Percentiles rank a stretch among this genome's conserved stretches.
Conservation (phyloP, 129 eudicot genomes). For the Tanacetum coccineum region DNA sequence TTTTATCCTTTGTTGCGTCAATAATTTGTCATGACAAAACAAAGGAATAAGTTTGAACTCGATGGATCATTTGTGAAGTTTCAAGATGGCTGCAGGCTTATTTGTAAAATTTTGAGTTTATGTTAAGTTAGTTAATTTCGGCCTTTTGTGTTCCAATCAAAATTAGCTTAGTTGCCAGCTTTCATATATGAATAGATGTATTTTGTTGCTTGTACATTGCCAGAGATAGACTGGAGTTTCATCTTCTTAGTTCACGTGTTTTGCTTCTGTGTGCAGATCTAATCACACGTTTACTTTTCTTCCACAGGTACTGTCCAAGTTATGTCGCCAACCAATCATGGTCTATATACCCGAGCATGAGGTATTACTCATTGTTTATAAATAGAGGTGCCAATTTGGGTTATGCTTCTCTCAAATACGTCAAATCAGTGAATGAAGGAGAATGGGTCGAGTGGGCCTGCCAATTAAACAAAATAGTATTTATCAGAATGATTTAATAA, state of each 20-base stretch:
- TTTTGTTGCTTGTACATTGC: not conserved
- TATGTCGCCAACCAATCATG: constrained; percentile 79
- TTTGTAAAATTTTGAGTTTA: not conserved
- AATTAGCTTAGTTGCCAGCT: not conserved
- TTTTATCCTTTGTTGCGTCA: too few species aligned
- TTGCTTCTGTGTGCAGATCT: not conserved
- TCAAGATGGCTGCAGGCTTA: constrained; percentile 2
- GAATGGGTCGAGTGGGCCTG: too few species aligned
- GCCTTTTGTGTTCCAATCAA: not conserved
- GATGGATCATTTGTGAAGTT: not conserved
- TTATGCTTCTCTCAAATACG: too few species aligned
- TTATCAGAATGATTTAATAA: too few species aligned
- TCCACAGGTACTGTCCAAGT: constrained; percentile 78
- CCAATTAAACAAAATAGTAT: too few species aligned
- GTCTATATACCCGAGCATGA: constrained; percentile 90
- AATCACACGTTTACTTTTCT: not conserved
- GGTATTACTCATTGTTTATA: constrained; percentile 42
- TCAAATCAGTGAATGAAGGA: too few species aligned
- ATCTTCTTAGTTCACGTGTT: constrained; percentile 4
- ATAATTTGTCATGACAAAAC: too few species aligned
- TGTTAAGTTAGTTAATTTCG: not conserved
- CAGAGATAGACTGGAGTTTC: not conserved
- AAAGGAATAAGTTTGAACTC: not conserved
- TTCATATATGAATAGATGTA: not conserved
- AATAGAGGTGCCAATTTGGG: too few species aligned